Evolutionary conservation across 805 yeast genomes (phyloP).

Genomic region (Saccharomycopsis fermentans): DNA sequence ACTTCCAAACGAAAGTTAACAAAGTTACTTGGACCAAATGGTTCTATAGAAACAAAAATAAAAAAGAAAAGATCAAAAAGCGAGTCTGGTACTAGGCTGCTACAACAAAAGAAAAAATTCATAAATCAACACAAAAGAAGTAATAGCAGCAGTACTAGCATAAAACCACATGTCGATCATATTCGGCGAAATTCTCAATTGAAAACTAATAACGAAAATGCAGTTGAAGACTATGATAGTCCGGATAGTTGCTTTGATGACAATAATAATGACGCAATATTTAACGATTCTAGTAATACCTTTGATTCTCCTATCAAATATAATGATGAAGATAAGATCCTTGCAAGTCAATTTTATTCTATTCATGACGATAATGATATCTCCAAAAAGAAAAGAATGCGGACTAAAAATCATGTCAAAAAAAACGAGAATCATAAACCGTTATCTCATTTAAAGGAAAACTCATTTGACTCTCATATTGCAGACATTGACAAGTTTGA

Average conservation of each 20-base stretch:
- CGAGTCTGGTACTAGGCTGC: neutral
- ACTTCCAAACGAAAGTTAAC: slow-evolving; percentile 11
- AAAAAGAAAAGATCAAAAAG: slow-evolving; percentile 6
- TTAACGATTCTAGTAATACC: neutral
- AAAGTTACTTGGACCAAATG: neutral
- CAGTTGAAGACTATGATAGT: neutral
- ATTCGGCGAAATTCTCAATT: neutral
- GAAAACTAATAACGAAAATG: neutral
- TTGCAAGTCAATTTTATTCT: neutral
- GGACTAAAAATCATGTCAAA: neutral
- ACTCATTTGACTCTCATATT: neutral
- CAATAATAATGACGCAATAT: neutral
- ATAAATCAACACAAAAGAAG: neutral
- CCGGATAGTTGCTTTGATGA: neutral
- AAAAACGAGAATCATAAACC: neutral
- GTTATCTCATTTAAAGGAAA: neutral
- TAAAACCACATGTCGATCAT: neutral
- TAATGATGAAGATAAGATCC: neutral
- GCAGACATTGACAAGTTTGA: neutral
- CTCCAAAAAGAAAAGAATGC: neutral
- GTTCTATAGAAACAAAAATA: slow-evolving; percentile 12
- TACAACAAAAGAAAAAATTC: neutral
- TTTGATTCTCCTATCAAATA: neutral
- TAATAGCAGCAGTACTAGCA: neutral
- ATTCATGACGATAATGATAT: neutral